Base-by-base conservation (phyloP, 2,329 filamentous ascomycete species). In the Phialocephala subalpina region DNA sequence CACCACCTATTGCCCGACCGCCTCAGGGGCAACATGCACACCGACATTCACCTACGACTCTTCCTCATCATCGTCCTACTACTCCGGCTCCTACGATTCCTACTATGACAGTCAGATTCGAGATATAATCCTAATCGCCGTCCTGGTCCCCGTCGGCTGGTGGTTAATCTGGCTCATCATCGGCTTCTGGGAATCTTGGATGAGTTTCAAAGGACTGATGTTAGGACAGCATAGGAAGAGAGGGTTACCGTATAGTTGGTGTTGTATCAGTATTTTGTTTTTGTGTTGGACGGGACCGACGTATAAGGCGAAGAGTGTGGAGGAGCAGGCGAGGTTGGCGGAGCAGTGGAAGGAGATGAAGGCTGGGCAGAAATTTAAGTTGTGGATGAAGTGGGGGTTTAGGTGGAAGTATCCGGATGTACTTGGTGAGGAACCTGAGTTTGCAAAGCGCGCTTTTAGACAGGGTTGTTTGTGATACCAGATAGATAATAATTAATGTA, bases 371-470 rank as follows among this genome's bases (percentile, higher is more conserved):
- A 71, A 71, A 52, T 65, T 71, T 36, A 68, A 61, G 59, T 47
- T 69, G 55, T 71, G 70, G 68, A 60, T 68, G 36, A 70, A 70
- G 53, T 72, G 69, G 69, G 70, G 70, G 0, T 68, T 72, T 35
- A 66, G 65, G 45, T 71, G 68, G 69, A 70, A 70, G 59, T 71
- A 72, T 66, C 70, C 70, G 0, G 67, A 69, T 45, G 36, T 70
- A 36, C 18, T 72, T n/a, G 69, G 68, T 2, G 58, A 65, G 11
- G 69, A 67, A 57, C 68, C 70, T 5, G 69, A 68, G 61, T n/a
- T 66, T 9, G 66, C 63, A 56, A 71, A 70, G 64, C 68, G 69
- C 20, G 62, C 70, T 40, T 65, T 69, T 25, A 66, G 66, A 47
- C 64, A 69, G 42, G 58, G 64, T 3, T 69, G 58, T 58, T 59